Percentiles rank a stretch among this genome's conserved stretches.
phyloP scores from a whole-genome alignment of 1,284 basidiomycete species.

The Leccinum variabile region DNA sequence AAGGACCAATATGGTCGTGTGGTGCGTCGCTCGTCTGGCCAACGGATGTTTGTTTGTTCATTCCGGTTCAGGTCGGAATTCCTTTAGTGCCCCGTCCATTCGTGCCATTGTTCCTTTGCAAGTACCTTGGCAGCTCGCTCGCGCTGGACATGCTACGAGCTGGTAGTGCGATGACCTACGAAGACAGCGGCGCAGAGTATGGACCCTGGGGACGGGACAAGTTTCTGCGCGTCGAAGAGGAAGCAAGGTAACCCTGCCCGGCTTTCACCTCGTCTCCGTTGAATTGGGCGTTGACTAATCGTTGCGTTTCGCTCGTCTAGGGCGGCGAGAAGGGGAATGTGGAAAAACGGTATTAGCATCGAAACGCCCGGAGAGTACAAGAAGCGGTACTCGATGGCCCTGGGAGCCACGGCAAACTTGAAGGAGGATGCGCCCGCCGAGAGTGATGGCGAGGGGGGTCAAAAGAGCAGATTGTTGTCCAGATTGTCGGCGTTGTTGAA shows the following conservation, averaged over 20 bases:
- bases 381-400: slow-evolving; percentile 49
- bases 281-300: background rate
- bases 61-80: slow-evolving; percentile 59
- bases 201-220: slow-evolving; percentile 64
- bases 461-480: slow-evolving; percentile 11
- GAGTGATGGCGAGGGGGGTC: background rate
- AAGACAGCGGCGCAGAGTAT: slow-evolving; percentile 76
- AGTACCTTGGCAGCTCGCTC: slow-evolving; percentile 50
- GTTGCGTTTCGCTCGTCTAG: slow-evolving; percentile 35
- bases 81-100: slow-evolving; percentile 48
- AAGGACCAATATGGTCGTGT: slow-evolving; percentile 83
- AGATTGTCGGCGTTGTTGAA: slow-evolving; percentile 11
- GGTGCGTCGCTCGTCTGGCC: slow-evolving; percentile 41
- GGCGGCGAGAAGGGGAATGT: slow-evolving; percentile 65
- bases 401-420: slow-evolving; percentile 13
- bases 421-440: background rate
- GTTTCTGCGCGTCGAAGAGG: slow-evolving; percentile 56
- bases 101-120: slow-evolving; percentile 48
- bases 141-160: slow-evolving; percentile 76
- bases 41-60: background rate
- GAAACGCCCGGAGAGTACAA: slow-evolving; percentile 85
- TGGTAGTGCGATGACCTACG: slow-evolving; percentile 76
- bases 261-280: background rate
- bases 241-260: slow-evolving; percentile 61
- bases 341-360: slow-evolving; percentile 54